phyloP scores from a whole-genome alignment of 805 yeast genomes.

The Henningerozyma blattae region DNA sequence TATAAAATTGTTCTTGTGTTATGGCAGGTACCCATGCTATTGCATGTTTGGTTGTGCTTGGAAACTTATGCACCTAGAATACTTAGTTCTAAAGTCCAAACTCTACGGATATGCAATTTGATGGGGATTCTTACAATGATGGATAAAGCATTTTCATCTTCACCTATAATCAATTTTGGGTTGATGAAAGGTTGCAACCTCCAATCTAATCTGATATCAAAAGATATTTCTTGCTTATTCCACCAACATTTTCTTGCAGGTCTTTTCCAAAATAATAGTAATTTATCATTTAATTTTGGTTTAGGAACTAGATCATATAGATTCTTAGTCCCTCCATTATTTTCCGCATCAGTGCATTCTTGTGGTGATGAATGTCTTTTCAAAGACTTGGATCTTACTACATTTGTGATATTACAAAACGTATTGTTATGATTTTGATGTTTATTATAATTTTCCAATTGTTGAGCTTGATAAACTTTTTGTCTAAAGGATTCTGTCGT shows the following conservation, averaged over 20 bases:
- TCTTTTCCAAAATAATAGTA: constrained; percentile 83
- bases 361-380: no score
- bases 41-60: constrained; percentile 2
- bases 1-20: background rate
- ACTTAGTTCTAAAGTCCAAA: constrained; percentile 91
- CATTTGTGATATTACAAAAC: no score
- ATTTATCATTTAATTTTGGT: constrained; percentile 36
- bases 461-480: no score
- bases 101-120: constrained; percentile 75
- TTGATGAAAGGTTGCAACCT: background rate
- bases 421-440: constrained; percentile 27
- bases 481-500: constrained; percentile 24
- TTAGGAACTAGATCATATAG: constrained; percentile 19
- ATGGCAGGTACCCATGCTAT: background rate
- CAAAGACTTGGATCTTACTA: no score
- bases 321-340: constrained; percentile 11
- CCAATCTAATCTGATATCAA: constrained; percentile 19
- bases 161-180: background rate
- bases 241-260: constrained; percentile 99
- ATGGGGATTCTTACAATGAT: constrained; percentile 27
- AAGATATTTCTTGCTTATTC: constrained; percentile 47
- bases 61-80: constrained; percentile 73
- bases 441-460: no score
- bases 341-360: no score
- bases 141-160: background rate